Percentiles rank a stretch among this genome's conserved stretches.
These are phyloP conservation scores for Diaporthe vaccinii DNA, from an alignment of 2,329 filamentous ascomycete species.

Conservation along the genomic window DNA sequence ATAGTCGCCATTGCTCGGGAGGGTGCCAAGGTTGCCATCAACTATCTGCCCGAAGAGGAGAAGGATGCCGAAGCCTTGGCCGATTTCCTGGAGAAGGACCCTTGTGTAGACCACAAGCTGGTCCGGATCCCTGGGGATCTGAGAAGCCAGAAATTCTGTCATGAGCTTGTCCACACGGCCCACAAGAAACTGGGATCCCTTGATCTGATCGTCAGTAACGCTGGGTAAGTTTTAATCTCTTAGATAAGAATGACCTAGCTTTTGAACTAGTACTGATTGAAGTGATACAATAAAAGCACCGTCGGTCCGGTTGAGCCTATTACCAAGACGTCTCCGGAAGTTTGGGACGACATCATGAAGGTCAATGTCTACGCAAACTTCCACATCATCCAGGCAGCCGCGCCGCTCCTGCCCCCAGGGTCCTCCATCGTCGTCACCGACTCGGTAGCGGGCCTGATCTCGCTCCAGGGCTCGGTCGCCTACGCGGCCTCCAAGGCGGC, in stretches of 20 bases:
- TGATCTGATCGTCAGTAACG: neutral
- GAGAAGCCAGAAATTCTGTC: neutral
- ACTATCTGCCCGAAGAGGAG: conserved; percentile 22
- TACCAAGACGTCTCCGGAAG: neutral
- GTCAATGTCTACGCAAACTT: conserved; percentile 11
- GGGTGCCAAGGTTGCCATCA: conserved; percentile 15
- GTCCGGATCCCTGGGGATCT: conserved; percentile 10
- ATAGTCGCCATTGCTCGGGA: neutral
- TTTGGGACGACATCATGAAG: conserved; percentile 2
- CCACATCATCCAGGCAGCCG: conserved; percentile 4
- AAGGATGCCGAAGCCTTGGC: neutral
- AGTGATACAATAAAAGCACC: neutral
- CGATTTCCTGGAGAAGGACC: neutral
- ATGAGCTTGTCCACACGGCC: neutral
- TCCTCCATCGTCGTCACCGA: conserved; percentile 18
- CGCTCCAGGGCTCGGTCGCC: neutral
- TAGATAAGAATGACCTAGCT: neutral
- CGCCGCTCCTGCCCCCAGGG: neutral
- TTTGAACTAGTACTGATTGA: neutral
- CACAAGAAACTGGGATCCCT: neutral
- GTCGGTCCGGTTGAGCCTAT: neutral
- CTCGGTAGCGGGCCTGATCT: neutral
- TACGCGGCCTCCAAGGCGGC: neutral
- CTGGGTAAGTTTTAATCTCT: neutral
- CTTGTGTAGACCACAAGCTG: neutral